phyloP scores from a whole-genome alignment of 257 asterid species.

The Salvia rosmarinus region DNA sequence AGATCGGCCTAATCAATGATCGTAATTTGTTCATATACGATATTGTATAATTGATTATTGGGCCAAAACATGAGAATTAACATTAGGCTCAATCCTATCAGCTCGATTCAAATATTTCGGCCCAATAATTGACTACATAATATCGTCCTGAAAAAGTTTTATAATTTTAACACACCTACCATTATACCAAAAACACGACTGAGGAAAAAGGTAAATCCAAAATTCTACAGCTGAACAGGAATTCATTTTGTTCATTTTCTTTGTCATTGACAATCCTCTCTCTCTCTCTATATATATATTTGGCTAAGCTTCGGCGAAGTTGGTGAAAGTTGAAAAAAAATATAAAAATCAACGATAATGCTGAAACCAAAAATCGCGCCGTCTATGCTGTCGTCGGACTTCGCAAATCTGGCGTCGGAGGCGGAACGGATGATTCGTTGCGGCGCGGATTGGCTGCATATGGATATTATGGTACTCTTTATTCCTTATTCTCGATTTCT shows the following conservation, averaged over 20 bases:
- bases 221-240: background rate
- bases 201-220: background rate
- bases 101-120: background rate
- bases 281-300: background rate
- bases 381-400: slow-evolving; percentile 93
- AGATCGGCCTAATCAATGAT: background rate
- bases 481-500: background rate
- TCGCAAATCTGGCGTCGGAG: slow-evolving; percentile 89
- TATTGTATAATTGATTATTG: no score
- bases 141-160: background rate
- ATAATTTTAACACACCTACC: background rate
- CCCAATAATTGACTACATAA: background rate
- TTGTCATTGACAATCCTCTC: background rate
- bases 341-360: slow-evolving; percentile 41
- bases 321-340: background rate
- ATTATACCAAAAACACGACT: background rate
- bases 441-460: slow-evolving; percentile 99
- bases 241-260: background rate
- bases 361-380: slow-evolving; percentile 78
- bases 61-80: background rate
- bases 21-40: no score
- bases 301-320: slow-evolving; percentile 4
- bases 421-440: slow-evolving; percentile 74
- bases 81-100: background rate
- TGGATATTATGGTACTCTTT: slow-evolving; percentile 82